Evolutionary conservation across 2,329 filamentous ascomycete species (phyloP).

Genomic region (Tolypocladium endophyticum): DNA sequence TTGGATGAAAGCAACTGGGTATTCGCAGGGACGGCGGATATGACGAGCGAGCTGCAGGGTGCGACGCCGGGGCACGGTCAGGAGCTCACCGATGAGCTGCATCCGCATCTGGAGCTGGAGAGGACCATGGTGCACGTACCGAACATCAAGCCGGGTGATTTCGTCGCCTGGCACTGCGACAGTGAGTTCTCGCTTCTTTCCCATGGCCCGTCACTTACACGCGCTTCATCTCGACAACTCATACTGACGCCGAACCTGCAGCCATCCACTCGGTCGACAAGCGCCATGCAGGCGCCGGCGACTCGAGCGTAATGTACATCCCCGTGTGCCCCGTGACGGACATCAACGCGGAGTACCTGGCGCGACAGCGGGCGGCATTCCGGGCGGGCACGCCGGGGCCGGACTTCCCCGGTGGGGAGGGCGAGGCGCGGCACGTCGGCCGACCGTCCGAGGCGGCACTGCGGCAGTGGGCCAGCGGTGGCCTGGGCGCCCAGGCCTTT

Average conservation of each 20-base stretch:
- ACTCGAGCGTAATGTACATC: conserved; percentile 84
- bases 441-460: conserved; percentile 31
- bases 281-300: conserved; percentile 56
- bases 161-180: conserved; percentile 79
- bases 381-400: conserved; percentile 54
- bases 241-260: conserved; percentile 2
- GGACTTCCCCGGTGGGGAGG: conserved; percentile 62
- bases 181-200: conserved; percentile 20
- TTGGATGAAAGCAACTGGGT: conserved; percentile 49
- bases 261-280: conserved; percentile 76
- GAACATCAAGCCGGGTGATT: conserved; percentile 60
- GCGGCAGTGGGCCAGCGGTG: conserved; percentile 16
- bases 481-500: conserved; percentile 29
- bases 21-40: conserved; percentile 33
- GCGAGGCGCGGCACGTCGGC: conserved; percentile 46
- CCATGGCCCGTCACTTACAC: background rate
- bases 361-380: conserved; percentile 61
- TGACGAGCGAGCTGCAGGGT: conserved; percentile 57
- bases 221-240: background rate
- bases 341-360: conserved; percentile 60
- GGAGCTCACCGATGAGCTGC: conserved; percentile 56
- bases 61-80: conserved; percentile 59
- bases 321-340: conserved; percentile 75
- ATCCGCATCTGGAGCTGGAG: conserved; percentile 61
- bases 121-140: conserved; percentile 63